phyloP scores from a whole-genome alignment of 2,329 filamentous ascomycete species.

The Esteya vermicola region DNA sequence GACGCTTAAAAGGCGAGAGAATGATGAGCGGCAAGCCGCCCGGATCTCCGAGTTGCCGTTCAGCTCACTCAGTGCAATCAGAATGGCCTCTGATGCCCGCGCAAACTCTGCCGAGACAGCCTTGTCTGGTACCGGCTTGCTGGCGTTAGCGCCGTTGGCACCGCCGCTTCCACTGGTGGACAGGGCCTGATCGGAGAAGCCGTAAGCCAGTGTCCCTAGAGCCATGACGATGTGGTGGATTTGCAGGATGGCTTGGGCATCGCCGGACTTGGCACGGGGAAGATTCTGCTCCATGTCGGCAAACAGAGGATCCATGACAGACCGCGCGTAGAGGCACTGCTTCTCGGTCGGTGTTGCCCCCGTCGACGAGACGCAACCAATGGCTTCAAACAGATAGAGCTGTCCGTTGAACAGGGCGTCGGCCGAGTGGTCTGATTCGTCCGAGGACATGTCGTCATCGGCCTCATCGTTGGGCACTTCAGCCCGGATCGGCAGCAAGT shows the following conservation, averaged over 20 bases:
- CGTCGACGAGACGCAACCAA: conserved; percentile 83
- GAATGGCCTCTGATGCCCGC: conserved; percentile 74
- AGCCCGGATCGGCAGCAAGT: conserved; percentile 80
- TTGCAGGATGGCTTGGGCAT: conserved; percentile 71
- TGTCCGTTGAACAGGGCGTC: conserved; percentile 86
- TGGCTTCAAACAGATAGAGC: conserved; percentile 84
- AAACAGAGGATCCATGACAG: conserved; percentile 81
- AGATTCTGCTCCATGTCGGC: conserved; percentile 76
- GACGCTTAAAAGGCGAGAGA: conserved; percentile 84
- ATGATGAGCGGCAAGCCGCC: conserved; percentile 76
- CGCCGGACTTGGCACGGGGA: conserved; percentile 59
- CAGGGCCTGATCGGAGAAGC: conserved; percentile 66
- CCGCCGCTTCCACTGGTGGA: conserved; percentile 21
- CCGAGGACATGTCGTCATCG: conserved; percentile 89
- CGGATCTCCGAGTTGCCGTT: conserved; percentile 73
- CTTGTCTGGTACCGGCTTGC: conserved; percentile 37
- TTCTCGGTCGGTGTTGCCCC: conserved; percentile 63
- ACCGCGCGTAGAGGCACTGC: conserved; percentile 74
- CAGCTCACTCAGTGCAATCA: conserved; percentile 75
- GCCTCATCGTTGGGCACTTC: conserved; percentile 66
- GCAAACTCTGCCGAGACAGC: conserved; percentile 74
- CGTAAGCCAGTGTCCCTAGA: conserved; percentile 77
- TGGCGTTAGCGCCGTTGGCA: conserved; percentile 34
- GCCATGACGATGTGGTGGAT: conserved; percentile 97
- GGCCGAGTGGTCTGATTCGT: conserved; percentile 79